Evolutionary conservation across 768 basidiomycete species (phyloP), one percentile per base, ranked within the genome.

Genomic region (Tulasnella sp.): DNA sequence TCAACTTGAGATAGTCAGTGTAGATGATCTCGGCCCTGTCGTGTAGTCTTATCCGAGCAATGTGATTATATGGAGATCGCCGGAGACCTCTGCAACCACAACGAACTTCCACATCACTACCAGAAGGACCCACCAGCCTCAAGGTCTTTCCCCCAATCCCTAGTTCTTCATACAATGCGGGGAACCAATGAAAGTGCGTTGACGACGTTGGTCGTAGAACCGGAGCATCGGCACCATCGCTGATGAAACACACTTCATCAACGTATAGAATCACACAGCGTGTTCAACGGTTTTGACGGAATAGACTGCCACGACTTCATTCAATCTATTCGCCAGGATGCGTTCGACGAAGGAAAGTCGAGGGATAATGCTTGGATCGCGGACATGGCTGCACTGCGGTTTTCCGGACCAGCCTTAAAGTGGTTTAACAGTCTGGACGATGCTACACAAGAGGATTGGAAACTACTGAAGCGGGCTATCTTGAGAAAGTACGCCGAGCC

Each of bases 341-440:
- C 73, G 1, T 74, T 74, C 37, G 73, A 74, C n/a, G 40, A 74
- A 74, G 73, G 73, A n/a, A 74, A 40, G n/a, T n/a, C 40, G 9
- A 18, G 73, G 14, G 44, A 74, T 40, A 40, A 74, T 14, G 73
- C 40, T 28, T 74, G 73, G 73, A 74, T 74, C 3, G 73, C 44
- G 5, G 73, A 74, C 20, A 11, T 74, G 12, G 73, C 44, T 11
- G 22, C 73, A 9, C 44, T 46, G 34, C 44, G 73, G 20, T 46
- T 74, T 12, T n/a, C 24, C 44, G 73, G 73, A 41, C 20, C 40
- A 12, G 73, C 73, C 7, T 31, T 74, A 9, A 41, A 28, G 73
- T 74, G 37, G 37, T 46, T 41, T 31, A 28, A 41, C 31, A 41
- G 24, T 40, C 73, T 74, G 16, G 73, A 74, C 12, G 73, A 74